Evolutionary conservation across 345 rosid species (phyloP).

Genomic region (Eucalyptus caleyi): DNA sequence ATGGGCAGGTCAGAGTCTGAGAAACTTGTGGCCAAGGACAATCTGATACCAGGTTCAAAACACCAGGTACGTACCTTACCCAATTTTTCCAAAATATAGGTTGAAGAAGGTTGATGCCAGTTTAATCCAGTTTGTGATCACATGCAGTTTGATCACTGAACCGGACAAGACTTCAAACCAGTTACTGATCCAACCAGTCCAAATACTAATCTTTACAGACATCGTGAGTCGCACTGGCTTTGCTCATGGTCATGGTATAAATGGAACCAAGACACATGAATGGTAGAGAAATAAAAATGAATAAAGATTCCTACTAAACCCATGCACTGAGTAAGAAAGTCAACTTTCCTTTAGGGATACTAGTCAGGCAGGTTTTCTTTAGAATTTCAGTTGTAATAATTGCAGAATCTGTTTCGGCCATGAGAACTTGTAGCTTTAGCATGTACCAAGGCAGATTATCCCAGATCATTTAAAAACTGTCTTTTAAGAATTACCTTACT

Average conservation of each 20-base stretch:
- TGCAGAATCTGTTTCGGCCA: not conserved
- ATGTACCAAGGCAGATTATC: not conserved
- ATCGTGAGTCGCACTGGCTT: not conserved
- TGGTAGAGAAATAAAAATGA: not conserved
- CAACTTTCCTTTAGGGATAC: not conserved
- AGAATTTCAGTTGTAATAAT: not conserved
- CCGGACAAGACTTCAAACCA: not conserved
- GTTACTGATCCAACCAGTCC: not conserved
- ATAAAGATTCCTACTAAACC: not conserved
- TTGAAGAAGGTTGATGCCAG: not conserved
- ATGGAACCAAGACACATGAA: not conserved
- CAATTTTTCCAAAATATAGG: not conserved
- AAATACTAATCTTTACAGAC: not conserved
- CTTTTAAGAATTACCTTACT: not conserved
- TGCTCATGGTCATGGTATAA: not conserved
- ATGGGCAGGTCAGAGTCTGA: not conserved
- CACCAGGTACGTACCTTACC: not conserved
- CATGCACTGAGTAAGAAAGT: not conserved
- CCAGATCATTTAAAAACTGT: not conserved
- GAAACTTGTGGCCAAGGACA: not conserved
- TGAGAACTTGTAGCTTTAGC: not conserved
- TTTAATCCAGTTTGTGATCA: not conserved
- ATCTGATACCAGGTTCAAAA: not conserved
- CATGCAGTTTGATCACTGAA: not conserved
- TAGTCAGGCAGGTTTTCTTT: not conserved